phyloP scores from a whole-genome alignment of 495 filamentous ascomycete genomes.

The Letharia columbiana region DNA sequence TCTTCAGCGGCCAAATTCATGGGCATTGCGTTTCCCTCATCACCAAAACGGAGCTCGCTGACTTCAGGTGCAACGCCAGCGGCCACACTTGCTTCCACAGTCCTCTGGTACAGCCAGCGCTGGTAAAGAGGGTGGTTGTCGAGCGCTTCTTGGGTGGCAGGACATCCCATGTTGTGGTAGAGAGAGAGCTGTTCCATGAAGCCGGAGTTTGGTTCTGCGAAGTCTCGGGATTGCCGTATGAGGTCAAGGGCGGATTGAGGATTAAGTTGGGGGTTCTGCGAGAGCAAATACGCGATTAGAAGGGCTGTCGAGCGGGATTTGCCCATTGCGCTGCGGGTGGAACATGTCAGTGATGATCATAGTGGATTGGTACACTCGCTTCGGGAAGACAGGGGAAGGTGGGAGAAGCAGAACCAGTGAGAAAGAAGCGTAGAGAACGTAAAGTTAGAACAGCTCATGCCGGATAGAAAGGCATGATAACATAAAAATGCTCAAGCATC shows the following conservation, averaged over 20 bases:
- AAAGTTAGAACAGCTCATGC: neutral
- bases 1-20: conserved; percentile 7
- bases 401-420: neutral
- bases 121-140: conserved; percentile 68
- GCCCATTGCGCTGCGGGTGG: conserved; percentile 75
- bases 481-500: neutral
- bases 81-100: conserved; percentile 63
- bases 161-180: conserved; percentile 78
- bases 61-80: conserved; percentile 64
- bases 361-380: neutral
- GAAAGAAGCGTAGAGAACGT: neutral
- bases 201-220: conserved; percentile 77
- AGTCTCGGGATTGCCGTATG: conserved; percentile 55
- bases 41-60: conserved; percentile 72
- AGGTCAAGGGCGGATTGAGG: conserved; percentile 51
- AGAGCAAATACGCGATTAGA: conserved; percentile 77
- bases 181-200: conserved; percentile 82
- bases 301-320: conserved; percentile 84
- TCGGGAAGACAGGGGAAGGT: neutral
- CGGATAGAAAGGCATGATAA: neutral
- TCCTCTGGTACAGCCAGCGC: conserved; percentile 75
- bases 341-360: conserved; percentile 24
- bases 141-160: conserved; percentile 43
- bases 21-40: conserved; percentile 48
- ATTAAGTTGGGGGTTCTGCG: conserved; percentile 30